Evolutionary conservation across 139 green algal species (phyloP).

Genomic region (Yamagishiella unicocca): DNA sequence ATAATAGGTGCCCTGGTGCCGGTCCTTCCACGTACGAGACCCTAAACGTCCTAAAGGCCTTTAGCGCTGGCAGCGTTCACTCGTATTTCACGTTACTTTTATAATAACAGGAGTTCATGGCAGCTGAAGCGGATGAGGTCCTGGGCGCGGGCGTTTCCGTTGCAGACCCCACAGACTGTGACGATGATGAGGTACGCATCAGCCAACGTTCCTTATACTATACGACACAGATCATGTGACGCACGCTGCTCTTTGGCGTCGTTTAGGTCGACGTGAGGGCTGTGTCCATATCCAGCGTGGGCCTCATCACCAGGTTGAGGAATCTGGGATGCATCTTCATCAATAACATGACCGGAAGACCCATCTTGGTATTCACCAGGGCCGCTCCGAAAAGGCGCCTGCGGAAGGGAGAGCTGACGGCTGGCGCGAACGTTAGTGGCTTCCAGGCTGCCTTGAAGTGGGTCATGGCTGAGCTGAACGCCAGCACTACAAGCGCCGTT

Average conservation of each 20-base stretch:
- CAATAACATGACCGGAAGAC: neutral
- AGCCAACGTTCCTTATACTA: neutral
- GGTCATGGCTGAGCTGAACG: neutral
- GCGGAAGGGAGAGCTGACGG: too few relatives aligned
- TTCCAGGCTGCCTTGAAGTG: neutral
- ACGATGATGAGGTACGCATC: neutral
- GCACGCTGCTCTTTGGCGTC: neutral
- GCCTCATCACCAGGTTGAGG: neutral
- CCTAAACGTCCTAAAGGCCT: neutral
- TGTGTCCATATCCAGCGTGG: neutral
- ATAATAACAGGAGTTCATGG: neutral
- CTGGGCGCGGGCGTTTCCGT: neutral
- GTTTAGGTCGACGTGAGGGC: neutral
- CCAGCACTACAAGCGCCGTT: slow-evolving; percentile 9
- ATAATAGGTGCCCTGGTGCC: too few relatives aligned
- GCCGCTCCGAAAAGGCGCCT: neutral
- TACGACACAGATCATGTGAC: neutral
- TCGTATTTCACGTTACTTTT: neutral
- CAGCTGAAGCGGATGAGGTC: neutral
- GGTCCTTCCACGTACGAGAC: too few relatives aligned
- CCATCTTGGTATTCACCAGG: neutral
- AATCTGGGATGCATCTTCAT: neutral
- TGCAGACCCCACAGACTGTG: neutral
- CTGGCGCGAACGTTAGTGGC: too few relatives aligned
- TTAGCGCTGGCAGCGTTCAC: neutral